Conservation (phyloP, 1,284 basidiomycete species). For the Cystobasidium slooffiae region DNA sequence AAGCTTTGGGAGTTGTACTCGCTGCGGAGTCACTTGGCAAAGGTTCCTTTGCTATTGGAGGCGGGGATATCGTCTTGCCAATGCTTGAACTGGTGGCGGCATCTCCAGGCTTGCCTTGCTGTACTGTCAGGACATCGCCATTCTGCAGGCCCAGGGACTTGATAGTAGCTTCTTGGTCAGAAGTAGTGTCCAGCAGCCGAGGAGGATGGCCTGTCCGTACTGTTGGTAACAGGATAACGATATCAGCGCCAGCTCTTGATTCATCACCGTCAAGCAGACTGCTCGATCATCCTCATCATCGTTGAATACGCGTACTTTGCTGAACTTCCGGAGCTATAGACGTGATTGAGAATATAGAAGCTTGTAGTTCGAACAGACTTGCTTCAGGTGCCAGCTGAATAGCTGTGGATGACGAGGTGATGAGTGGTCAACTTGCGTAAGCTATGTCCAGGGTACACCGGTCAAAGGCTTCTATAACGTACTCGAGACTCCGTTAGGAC, state of each 20-base stretch:
- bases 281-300: not conserved
- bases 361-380: constrained; percentile 41
- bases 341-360: constrained; percentile 36
- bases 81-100: constrained; percentile 6
- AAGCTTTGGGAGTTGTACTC: not conserved
- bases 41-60: constrained; percentile 46
- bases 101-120: constrained; percentile 22
- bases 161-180: constrained; percentile 66
- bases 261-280: no score
- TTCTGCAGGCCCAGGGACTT: constrained; percentile 73
- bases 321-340: constrained; percentile 33
- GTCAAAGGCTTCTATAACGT: not conserved
- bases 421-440: not conserved
- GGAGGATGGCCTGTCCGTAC: constrained; percentile 88
- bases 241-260: not conserved
- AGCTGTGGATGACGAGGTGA: not conserved
- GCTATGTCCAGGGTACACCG: not conserved
- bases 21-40: constrained; percentile 5
- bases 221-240: no score
- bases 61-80: constrained; percentile 58
- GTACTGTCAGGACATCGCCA: constrained; percentile 82
- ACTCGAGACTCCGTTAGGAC: constrained; percentile 36
- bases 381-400: constrained; percentile 36
- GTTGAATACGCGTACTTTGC: constrained; percentile 33
- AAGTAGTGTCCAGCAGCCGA: constrained; percentile 68